These are phyloP conservation scores for Penicillium nordicum DNA, from an alignment of 2,329 filamentous ascomycete species.

Conservation along the genomic window DNA sequence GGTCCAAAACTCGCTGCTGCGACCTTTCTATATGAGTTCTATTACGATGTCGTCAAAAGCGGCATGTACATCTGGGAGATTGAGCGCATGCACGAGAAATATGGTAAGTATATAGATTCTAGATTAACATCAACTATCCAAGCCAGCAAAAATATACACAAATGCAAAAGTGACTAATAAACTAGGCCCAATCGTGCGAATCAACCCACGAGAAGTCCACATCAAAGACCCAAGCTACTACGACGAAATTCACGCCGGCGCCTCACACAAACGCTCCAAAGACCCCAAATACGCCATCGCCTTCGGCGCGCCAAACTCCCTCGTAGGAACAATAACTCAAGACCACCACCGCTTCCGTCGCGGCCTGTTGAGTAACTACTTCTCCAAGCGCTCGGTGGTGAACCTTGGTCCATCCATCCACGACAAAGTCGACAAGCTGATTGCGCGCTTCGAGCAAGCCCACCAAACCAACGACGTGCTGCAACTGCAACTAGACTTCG, in stretches of 20 bases:
- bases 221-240: slow-evolving; percentile 36
- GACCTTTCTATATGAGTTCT: slow-evolving; percentile 33
- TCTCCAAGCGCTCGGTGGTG: slow-evolving; percentile 41
- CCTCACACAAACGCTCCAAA: slow-evolving; percentile 19
- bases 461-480: slow-evolving; percentile 15
- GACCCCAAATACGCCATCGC: slow-evolving; percentile 18
- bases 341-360: slow-evolving; percentile 45
- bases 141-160: neutral
- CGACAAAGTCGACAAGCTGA: slow-evolving; percentile 32
- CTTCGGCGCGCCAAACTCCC: slow-evolving; percentile 18
- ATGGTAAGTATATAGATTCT: slow-evolving; percentile 23
- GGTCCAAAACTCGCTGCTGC: slow-evolving; percentile 34
- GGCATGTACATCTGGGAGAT: slow-evolving; percentile 31
- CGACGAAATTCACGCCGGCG: slow-evolving; percentile 32
- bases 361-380: slow-evolving; percentile 44
- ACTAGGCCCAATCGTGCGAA: slow-evolving; percentile 37
- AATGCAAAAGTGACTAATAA: neutral
- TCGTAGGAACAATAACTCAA: slow-evolving; percentile 37
- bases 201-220: slow-evolving; percentile 39
- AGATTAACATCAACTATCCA: neutral
- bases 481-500: slow-evolving; percentile 25
- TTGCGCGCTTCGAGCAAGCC: slow-evolving; percentile 23
- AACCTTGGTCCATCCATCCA: slow-evolving; percentile 39
- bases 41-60: slow-evolving; percentile 30
- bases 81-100: slow-evolving; percentile 33